phyloP scores from a whole-genome alignment of 345 rosid genomes.

The Angophora floribunda region DNA sequence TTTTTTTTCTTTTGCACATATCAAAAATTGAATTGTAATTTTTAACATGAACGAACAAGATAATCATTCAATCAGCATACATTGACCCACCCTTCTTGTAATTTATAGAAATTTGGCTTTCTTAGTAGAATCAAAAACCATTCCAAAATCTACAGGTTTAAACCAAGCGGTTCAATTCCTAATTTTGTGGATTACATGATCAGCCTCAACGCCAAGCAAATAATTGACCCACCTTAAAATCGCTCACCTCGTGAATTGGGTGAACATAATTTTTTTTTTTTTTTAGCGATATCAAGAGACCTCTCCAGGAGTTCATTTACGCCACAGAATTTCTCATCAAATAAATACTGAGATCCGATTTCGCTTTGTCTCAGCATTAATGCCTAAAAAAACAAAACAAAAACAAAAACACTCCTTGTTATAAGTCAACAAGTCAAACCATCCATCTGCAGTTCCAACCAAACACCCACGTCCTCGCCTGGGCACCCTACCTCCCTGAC shows the following conservation, averaged over 20 bases:
- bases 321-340: neutral
- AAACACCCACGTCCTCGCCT: neutral
- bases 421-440: neutral
- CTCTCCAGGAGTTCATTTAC: neutral
- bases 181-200: neutral
- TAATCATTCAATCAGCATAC: neutral
- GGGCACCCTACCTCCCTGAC: neutral
- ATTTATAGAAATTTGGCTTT: neutral
- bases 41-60: neutral
- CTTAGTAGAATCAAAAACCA: too few species aligned
- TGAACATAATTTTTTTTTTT: rapidly evolving
- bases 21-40: neutral
- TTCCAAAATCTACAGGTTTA: rapidly evolving
- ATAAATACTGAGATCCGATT: neutral
- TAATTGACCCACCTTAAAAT: neutral
- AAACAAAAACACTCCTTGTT: neutral
- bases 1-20: neutral
- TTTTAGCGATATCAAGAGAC: neutral
- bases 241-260: neutral
- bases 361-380: neutral
- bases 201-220: rapidly evolving
- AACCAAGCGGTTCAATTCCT: rapidly evolving
- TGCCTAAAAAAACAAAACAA: too few species aligned
- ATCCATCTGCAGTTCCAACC: neutral
- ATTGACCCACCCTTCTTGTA: too few species aligned